A percentile compares a stretch with the other conserved stretches of the same genome.
Conservation (phyloP, 2,329 filamentous ascomycete species). For the Ceratocystis eucalypticola region DNA sequence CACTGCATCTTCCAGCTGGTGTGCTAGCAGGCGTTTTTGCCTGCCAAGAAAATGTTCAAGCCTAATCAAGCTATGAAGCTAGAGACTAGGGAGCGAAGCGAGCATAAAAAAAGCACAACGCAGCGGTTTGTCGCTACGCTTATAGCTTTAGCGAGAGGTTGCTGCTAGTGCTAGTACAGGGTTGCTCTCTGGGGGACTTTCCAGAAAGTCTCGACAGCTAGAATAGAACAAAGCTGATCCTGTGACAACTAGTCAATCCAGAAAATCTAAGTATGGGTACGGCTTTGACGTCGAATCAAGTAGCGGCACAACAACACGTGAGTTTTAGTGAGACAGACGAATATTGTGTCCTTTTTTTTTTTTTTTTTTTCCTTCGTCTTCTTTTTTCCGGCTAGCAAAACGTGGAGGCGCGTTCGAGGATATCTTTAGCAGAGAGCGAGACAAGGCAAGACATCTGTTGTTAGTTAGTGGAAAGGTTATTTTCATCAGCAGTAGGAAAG, state of each 20-base stretch:
- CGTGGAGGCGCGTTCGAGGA: neutral
- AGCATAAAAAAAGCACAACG: neutral
- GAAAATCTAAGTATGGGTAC: neutral
- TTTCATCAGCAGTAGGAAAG: neutral
- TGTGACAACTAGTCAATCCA: neutral
- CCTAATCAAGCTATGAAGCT: neutral
- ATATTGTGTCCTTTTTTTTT: too few relatives aligned
- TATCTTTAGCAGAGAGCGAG: neutral
- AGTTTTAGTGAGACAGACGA: neutral
- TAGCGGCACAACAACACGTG: neutral
- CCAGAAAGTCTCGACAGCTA: constrained; percentile 1
- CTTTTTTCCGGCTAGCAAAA: neutral
- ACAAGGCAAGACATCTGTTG: neutral
- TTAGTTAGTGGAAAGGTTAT: neutral
- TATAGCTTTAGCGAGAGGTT: neutral
- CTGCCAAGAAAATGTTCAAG: neutral
- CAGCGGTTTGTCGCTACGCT: neutral
- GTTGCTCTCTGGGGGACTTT: neutral
- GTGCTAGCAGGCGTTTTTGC: neutral
- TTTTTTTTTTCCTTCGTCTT: neutral
- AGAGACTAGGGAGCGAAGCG: neutral
- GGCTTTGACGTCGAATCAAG: neutral
- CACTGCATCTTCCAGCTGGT: neutral
- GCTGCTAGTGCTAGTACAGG: neutral
- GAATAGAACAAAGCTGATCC: constrained; percentile 6